These are phyloP conservation scores for Phaeosphaeria sp. DNA, from an alignment of 2,329 filamentous ascomycete species.

Conservation along the genomic window DNA sequence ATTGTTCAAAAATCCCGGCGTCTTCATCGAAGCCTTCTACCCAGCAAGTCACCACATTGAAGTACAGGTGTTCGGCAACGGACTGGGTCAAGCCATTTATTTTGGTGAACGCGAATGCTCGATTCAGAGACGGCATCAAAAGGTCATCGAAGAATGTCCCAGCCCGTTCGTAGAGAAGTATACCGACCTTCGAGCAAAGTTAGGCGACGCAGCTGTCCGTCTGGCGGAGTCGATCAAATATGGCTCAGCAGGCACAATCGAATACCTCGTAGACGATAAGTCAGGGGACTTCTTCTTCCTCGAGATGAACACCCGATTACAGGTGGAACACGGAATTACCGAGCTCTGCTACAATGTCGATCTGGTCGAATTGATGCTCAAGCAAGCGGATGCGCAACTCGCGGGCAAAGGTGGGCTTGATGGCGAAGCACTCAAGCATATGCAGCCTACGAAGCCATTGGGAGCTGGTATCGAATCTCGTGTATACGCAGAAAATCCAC, in stretches of 20 bases:
- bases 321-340: slow-evolving; percentile 66
- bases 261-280: slow-evolving; percentile 88
- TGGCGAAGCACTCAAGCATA: slow-evolving; percentile 47
- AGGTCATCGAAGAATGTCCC: slow-evolving; percentile 88
- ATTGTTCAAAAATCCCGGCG: slow-evolving; percentile 82
- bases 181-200: slow-evolving; percentile 32
- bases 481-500: slow-evolving; percentile 66
- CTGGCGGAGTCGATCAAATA: slow-evolving; percentile 67
- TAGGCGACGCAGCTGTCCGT: slow-evolving; percentile 73
- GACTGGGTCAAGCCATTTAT: slow-evolving; percentile 78
- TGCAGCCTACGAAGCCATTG: slow-evolving; percentile 53
- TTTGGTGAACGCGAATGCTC: slow-evolving; percentile 90
- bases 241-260: slow-evolving; percentile 86
- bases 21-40: slow-evolving; percentile 86
- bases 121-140: slow-evolving; percentile 85
- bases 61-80: slow-evolving; percentile 89
- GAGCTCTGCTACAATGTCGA: slow-evolving; percentile 64
- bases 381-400: slow-evolving; percentile 61
- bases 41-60: slow-evolving; percentile 83
- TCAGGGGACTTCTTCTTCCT: slow-evolving; percentile 77
- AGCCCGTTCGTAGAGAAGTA: slow-evolving; percentile 68
- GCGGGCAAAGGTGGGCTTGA: slow-evolving; percentile 55
- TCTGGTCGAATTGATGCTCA: slow-evolving; percentile 58
- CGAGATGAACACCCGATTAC: slow-evolving; percentile 66
- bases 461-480: slow-evolving; percentile 62